A percentile compares a stretch with the other conserved stretches of the same genome.
Evolutionary conservation across 2,329 filamentous ascomycete species (phyloP).

Genomic region (Parafenestella ontariensis): DNA sequence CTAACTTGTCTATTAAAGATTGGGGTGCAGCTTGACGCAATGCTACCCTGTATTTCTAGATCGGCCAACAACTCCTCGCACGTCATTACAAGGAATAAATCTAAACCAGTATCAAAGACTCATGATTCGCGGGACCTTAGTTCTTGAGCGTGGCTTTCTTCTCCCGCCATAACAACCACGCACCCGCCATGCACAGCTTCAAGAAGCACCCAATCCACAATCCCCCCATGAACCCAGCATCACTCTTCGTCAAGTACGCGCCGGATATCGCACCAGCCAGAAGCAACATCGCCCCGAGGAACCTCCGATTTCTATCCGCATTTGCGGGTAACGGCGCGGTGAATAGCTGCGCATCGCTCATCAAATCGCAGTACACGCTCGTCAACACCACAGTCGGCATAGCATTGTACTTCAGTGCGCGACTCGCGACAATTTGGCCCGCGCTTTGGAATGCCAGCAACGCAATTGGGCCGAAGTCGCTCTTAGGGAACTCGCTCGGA

Average conservation of each 20-base stretch:
- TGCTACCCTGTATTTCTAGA: too few relatives aligned
- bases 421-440: conserved; percentile 60
- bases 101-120: too few relatives aligned
- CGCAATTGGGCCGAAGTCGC: conserved; percentile 52
- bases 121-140: too few relatives aligned
- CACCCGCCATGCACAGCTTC: conserved; percentile 6
- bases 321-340: conserved; percentile 50
- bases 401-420: conserved; percentile 61
- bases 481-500: conserved; percentile 27
- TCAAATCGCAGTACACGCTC: conserved; percentile 62
- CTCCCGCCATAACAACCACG: conserved; percentile 9
- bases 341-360: conserved; percentile 60
- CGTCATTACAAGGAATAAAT: too few relatives aligned
- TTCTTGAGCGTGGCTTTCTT: neutral
- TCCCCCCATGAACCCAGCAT: conserved; percentile 17
- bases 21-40: too few relatives aligned
- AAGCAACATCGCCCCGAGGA: conserved; percentile 55
- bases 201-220: conserved; percentile 18
- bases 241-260: conserved; percentile 57
- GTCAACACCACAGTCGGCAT: conserved; percentile 64
- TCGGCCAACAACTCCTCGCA: too few relatives aligned
- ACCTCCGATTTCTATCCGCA: conserved; percentile 59
- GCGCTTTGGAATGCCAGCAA: conserved; percentile 62
- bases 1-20: too few relatives aligned
- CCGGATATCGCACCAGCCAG: conserved; percentile 58